phyloP scores from a whole-genome alignment of 345 rosid species.

The Citrus trifoliata region DNA sequence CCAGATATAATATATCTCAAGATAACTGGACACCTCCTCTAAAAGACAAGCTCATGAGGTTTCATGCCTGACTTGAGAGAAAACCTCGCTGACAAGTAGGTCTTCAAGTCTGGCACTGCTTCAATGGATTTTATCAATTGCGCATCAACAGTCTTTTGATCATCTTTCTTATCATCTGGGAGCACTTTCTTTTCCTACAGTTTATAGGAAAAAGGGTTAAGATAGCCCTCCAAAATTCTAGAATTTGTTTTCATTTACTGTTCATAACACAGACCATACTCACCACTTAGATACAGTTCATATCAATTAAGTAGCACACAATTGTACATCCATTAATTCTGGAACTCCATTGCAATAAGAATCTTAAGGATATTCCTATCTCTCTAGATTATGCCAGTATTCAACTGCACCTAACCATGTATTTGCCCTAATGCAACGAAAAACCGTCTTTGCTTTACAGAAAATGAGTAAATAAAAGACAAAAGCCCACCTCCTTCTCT shows the following conservation, averaged over 20 bases:
- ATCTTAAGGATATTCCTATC: not conserved
- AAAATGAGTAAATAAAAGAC: not conserved
- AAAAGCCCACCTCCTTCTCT: slow-evolving; percentile 61
- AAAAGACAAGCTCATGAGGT: slow-evolving; percentile 78
- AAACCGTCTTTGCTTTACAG: not conserved
- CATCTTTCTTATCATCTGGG: slow-evolving; percentile 74
- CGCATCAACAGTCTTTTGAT: slow-evolving; percentile 70
- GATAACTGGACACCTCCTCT: slow-evolving; percentile 12
- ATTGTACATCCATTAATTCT: not conserved
- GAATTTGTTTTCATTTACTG: not conserved
- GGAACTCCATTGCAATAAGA: not conserved
- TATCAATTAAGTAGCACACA: not conserved
- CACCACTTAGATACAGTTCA: not conserved
- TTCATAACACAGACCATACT: not conserved
- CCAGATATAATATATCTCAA: not conserved
- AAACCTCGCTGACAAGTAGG: slow-evolving; percentile 74
- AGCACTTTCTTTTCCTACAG: slow-evolving; percentile 60
- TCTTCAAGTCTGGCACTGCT: slow-evolving; percentile 60
- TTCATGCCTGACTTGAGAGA: slow-evolving; percentile 77
- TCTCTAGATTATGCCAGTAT: too few relatives aligned
- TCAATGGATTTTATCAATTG: slow-evolving; percentile 62
- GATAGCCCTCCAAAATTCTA: not conserved
- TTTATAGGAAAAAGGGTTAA: too few relatives aligned
- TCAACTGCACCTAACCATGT: not conserved
- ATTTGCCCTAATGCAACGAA: not conserved